Conservation (phyloP, 768 basidiomycete genomes). For the Megacollybia marginata region DNA sequence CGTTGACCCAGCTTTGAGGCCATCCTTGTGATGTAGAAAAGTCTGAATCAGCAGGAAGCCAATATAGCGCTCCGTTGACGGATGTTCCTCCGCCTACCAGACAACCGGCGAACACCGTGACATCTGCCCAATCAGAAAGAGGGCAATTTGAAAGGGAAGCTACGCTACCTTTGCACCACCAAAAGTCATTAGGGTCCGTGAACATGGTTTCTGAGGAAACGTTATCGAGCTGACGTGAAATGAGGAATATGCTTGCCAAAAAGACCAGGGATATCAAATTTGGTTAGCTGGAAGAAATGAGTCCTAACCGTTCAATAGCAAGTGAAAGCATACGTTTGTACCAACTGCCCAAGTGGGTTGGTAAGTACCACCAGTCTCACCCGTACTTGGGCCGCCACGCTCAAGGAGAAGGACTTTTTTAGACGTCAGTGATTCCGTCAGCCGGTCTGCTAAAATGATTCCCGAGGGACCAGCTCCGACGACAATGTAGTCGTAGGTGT, state of each 20-base stretch:
- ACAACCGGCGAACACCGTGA: slow-evolving; percentile 58
- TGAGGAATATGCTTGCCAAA: slow-evolving; percentile 21
- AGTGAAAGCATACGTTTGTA: slow-evolving; percentile 27
- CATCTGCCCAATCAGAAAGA: slow-evolving; percentile 27
- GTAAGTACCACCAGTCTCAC: slow-evolving; percentile 52
- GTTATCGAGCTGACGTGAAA: neutral
- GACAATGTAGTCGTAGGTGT: slow-evolving; percentile 39
- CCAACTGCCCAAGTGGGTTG: slow-evolving; percentile 42
- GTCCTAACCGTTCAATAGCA: neutral
- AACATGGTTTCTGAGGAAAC: slow-evolving; percentile 47
- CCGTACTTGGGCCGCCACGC: slow-evolving; percentile 56
- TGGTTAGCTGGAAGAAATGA: slow-evolving; percentile 37
- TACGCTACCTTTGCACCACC: slow-evolving; percentile 53
- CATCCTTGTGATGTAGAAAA: slow-evolving; percentile 44
- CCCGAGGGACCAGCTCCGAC: slow-evolving; percentile 45
- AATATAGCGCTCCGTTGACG: slow-evolving; percentile 60
- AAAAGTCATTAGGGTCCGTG: slow-evolving; percentile 45
- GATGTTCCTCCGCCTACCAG: slow-evolving; percentile 56
- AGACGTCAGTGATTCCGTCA: slow-evolving; percentile 44
- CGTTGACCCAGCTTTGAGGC: slow-evolving; percentile 48
- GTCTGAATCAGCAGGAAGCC: slow-evolving; percentile 44
- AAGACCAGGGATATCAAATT: slow-evolving; percentile 58
- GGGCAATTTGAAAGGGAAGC: neutral
- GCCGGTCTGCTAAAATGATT: slow-evolving; percentile 48
- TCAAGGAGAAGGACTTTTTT: slow-evolving; percentile 59